Evolutionary conservation across 192 early-diverging fungal species (phyloP).

Genomic region (Ramicandelaber brevisporus): DNA sequence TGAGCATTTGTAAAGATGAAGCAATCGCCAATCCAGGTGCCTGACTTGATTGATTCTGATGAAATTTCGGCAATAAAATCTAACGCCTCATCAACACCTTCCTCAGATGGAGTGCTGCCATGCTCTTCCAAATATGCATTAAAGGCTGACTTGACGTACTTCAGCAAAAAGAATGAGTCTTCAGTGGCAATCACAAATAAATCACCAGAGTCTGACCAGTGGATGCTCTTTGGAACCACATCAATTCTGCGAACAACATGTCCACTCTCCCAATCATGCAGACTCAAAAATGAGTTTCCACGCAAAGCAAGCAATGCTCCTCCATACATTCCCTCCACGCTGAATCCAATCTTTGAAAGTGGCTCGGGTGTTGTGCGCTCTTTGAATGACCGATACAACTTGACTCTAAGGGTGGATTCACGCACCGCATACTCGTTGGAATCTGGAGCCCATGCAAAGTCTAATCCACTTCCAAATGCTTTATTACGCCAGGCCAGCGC

Average conservation of each 20-base stretch:
- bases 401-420: constrained; percentile 72
- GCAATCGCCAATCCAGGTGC: constrained; percentile 96
- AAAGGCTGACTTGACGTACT: constrained; percentile 74
- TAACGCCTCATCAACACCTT: constrained; percentile 89
- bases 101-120: constrained; percentile 48
- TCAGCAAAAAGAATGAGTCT: constrained; percentile 84
- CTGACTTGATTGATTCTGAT: constrained; percentile 71
- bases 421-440: constrained; percentile 93
- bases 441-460: constrained; percentile 94
- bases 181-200: constrained; percentile 79
- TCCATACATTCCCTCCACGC: constrained; percentile 85
- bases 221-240: constrained; percentile 62
- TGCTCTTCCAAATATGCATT: constrained; percentile 36
- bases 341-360: constrained; percentile 39
- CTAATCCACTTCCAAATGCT: constrained; percentile 79
- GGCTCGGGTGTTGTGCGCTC: constrained; percentile 35
- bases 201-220: constrained; percentile 89
- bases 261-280: constrained; percentile 97
- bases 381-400: constrained; percentile 88
- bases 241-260: constrained; percentile 78
- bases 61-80: constrained; percentile 82
- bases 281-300: constrained; percentile 47
- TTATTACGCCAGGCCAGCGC: constrained; percentile 99
- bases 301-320: constrained; percentile 77
- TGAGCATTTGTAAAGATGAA: constrained; percentile 86